Base-by-base conservation (phyloP, 176 grass and related monocot genomes). In the Paspalum notatum region DNA sequence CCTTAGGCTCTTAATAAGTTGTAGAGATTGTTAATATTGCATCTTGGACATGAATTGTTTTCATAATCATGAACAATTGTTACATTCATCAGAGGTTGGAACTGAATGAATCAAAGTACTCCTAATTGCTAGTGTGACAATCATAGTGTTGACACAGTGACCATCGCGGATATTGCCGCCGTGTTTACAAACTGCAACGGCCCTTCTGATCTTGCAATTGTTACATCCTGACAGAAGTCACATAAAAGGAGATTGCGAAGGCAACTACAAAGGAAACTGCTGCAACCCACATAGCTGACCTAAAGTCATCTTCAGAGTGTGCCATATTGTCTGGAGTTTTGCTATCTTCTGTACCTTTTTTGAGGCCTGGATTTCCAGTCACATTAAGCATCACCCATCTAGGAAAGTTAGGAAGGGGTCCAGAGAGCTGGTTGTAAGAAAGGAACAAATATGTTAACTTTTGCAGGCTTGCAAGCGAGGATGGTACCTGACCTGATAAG, bases 391-490 rank as follows among this genome's bases (percentile, higher is more conserved):
- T 8, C 27, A 63, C 13, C 26, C 13, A 15, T 64, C 27, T 32
- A 64, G 25, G 61, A 14, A 64, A 39, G 27, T 32, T 15, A 38
- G 61, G 63, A 39, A 66, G 40, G 38, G 38, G 7, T n/a, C 86
- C 90, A 45, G 83, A 76, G 18, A 92, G 78, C 14, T 72, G 9
- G 81, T 92, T 92, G 60, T 83, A 54, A 8, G 90, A 92, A 14
- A 92, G 74, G 21, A 69, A 6, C 74, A 91, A 24, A 43, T 64
- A 10, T 9, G 74, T 88, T 42, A 91, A 66, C 58, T 40, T 79
- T 45, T 17, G 60, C 58, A 66, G 38, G 38, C 32, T 17, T 10
- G 32, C 64, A 42, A 43, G 39, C 43, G 39, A 67, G 17, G 64
- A 67, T 10, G 39, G 64, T 67, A 67, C 17, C 8, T 20, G 37